Percentiles rank a stretch among this genome's conserved stretches.
Evolutionary conservation across 345 rosid genomes (phyloP).

Genomic region (Conringia planisiliqua): DNA sequence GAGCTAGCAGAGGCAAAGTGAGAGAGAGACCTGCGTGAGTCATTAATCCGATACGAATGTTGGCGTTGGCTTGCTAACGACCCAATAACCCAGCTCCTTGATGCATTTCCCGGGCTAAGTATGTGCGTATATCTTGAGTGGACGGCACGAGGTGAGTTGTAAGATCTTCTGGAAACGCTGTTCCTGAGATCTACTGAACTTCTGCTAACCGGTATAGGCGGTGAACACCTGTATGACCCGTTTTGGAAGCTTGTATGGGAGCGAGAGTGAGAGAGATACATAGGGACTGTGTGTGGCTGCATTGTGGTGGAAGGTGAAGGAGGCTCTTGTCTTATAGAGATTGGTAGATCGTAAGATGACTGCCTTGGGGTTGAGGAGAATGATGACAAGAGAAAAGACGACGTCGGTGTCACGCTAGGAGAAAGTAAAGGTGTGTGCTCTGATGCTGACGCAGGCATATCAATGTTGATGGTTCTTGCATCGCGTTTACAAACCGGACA

Average conservation of each 20-base stretch:
- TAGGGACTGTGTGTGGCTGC: slow-evolving; percentile 12
- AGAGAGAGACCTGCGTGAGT: slow-evolving; percentile 59
- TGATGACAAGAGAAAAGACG: slow-evolving; percentile 49
- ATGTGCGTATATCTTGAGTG: slow-evolving; percentile 54
- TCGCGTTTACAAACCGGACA: slow-evolving; percentile 97
- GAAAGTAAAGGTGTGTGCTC: slow-evolving; percentile 84
- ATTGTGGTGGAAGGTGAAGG: slow-evolving; percentile 23
- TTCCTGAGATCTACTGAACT: slow-evolving; percentile 56
- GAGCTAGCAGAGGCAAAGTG: slow-evolving; percentile 88
- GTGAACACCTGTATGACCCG: slow-evolving; percentile 34
- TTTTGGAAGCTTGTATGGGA: slow-evolving; percentile 47
- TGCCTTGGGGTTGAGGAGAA: slow-evolving; percentile 49
- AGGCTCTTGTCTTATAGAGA: slow-evolving; percentile 30
- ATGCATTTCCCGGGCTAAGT: slow-evolving; percentile 71
- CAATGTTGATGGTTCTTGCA: slow-evolving; percentile 65
- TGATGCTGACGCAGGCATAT: slow-evolving; percentile 57
- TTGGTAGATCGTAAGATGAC: slow-evolving; percentile 40
- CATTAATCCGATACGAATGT: slow-evolving; percentile 38
- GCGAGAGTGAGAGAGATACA: slow-evolving; percentile 32
- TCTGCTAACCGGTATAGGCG: slow-evolving; percentile 40
- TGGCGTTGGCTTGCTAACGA: slow-evolving; percentile 45
- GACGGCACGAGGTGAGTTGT: slow-evolving; percentile 43
- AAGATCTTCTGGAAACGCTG: slow-evolving; percentile 14
- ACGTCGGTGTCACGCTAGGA: slow-evolving; percentile 43
- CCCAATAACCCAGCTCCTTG: slow-evolving; percentile 45